Evolutionary conservation across 2,329 filamentous ascomycete genomes (phyloP).

Genomic region (Tolypocladium tundrense): DNA sequence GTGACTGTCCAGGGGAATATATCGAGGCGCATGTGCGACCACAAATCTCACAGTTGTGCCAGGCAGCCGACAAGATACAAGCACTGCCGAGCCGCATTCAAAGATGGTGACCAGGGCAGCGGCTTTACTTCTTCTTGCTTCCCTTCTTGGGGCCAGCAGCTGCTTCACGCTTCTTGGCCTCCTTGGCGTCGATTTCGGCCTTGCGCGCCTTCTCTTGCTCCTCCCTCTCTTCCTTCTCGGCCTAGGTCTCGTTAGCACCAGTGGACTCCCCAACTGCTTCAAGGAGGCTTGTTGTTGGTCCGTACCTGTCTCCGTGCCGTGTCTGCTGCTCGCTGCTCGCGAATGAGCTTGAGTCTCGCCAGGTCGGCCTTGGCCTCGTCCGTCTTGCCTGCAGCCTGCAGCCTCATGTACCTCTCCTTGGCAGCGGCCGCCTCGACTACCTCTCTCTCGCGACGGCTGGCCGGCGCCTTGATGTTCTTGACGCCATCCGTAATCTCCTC

Average conservation of each 20-base stretch:
- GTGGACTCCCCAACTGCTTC: background rate
- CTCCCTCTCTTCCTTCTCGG: conserved; percentile 48
- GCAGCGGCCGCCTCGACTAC: conserved; percentile 78
- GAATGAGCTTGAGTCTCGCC: conserved; percentile 70
- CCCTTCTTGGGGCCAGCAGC: conserved; percentile 39
- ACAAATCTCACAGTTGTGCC: background rate
- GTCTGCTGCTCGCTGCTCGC: conserved; percentile 78
- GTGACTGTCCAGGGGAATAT: background rate
- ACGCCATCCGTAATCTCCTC: conserved; percentile 44
- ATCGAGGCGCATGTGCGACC: background rate
- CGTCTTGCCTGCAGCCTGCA: conserved; percentile 92
- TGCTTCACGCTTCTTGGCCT: conserved; percentile 45
- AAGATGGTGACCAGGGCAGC: background rate
- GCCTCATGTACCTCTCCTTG: conserved; percentile 81
- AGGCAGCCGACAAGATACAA: background rate
- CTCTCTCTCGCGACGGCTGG: conserved; percentile 51
- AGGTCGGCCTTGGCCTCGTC: conserved; percentile 88
- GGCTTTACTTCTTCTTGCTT: conserved; percentile 33
- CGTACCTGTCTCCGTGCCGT: conserved; percentile 68
- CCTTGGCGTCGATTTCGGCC: conserved; percentile 42
- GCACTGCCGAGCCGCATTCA: background rate
- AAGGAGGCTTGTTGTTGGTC: background rate
- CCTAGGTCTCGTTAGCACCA: conserved; percentile 24
- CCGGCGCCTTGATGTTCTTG: conserved; percentile 39
- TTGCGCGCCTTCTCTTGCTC: conserved; percentile 37